Percentiles rank a stretch among this genome's conserved stretches.
Evolutionary conservation across 2,329 filamentous ascomycete species (phyloP).

Genomic region (Waltergamsia citrina): DNA sequence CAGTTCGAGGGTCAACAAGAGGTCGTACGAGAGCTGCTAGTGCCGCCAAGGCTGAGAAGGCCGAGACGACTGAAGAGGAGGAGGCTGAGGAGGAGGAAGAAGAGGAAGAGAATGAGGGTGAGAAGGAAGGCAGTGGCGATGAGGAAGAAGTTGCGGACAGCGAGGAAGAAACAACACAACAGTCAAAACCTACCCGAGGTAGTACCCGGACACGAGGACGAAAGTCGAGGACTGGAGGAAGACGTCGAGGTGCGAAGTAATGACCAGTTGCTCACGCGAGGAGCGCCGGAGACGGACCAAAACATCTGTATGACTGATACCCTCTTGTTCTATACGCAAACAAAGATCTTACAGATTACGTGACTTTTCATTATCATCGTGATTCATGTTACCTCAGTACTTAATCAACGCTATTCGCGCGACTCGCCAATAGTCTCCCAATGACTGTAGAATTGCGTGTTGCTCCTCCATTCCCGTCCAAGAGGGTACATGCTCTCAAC

Average conservation of each 20-base stretch:
- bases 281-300: no score
- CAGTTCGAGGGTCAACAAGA: slow-evolving; percentile 29
- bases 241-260: neutral
- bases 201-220: slow-evolving; percentile 1
- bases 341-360: no score
- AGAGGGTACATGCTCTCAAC: slow-evolving; percentile 26
- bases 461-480: slow-evolving; percentile 27
- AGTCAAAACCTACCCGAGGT: slow-evolving; percentile 3
- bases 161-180: slow-evolving; percentile 1
- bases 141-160: slow-evolving; percentile 13
- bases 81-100: slow-evolving; percentile 17
- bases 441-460: slow-evolving; percentile 24
- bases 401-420: neutral
- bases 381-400: slow-evolving; percentile 1
- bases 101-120: slow-evolving; percentile 24
- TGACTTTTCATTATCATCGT: no score
- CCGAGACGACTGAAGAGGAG: slow-evolving; percentile 21
- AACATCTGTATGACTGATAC: no score
- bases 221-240: slow-evolving; percentile 2
- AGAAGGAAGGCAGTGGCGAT: slow-evolving; percentile 14
- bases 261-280: no score
- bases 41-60: slow-evolving; percentile 27
- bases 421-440: slow-evolving; percentile 29
- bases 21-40: slow-evolving; percentile 33
- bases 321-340: no score